Evolutionary conservation across 1,139 yeast genomes (phyloP), one percentile per base, ranked within the genome.

Genomic region (Kodamaea anthophila): DNA sequence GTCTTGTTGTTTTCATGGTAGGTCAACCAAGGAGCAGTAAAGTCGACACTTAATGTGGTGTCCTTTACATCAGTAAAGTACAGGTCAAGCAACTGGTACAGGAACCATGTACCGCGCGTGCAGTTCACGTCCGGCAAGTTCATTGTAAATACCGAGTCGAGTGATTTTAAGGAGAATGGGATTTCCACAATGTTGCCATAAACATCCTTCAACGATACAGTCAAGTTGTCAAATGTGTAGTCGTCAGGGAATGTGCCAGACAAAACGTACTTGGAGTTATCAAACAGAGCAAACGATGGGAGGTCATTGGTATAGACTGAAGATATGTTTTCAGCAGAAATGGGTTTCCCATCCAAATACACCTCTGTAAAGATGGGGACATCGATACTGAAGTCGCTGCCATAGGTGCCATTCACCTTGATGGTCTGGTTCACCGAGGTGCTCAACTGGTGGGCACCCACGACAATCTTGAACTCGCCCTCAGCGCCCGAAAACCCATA

Each of bases 401-500:
- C 74, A 13, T 67, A 70, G 5, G 93, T 78, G 3, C 88, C 93
- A 43, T 83, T 81, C 30, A 84, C 55, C 24, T 66, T 56, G 29
- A 77, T 60, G 1, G 76, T 49, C 59, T 56, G 58, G 24, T 74
- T 63, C 23, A 70, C 44, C 27, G 71, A 62, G 9, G 94, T 81
- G 28, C 86, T 70, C 40, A 93, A 67, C 41, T 74, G 79, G 51
- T 88, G 96, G 5, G 94, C 95, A 21, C 98, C 97, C 24, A 91
- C 82, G 11, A 81, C 63, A 24, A 91, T 60, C 40, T 74, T 66
- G 60, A 91, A 91, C 24, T 70, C 58, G 2, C 84, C 78, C 41
- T 69, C 75, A 3, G 77, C 79, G 16, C 87, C 91, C 2, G 94
- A 66, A 50, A 57, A 88, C 2, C 94, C 96, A 16, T 58, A 58